Conservation (phyloP, 208 protist genomes). For the Leishmania turanica region DNA sequence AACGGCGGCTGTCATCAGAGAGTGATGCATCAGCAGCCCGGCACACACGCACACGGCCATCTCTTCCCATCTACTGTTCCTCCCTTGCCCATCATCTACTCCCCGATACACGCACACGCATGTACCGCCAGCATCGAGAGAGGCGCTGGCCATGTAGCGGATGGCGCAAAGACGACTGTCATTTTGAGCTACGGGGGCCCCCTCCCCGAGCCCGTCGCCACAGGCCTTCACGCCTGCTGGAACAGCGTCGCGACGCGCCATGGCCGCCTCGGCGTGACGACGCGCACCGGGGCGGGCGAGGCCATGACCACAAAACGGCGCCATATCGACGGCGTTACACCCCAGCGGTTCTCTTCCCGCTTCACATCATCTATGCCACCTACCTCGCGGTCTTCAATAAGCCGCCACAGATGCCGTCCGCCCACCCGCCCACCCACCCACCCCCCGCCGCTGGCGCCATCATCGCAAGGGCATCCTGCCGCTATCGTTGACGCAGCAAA, state of each 20-base stretch:
- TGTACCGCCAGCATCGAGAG: background rate
- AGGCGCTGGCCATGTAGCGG: background rate
- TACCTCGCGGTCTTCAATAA: background rate
- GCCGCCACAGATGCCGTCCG: no score
- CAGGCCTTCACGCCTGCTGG: conserved; percentile 33
- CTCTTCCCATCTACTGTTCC: background rate
- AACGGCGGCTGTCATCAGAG: background rate
- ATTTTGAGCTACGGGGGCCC: conserved; percentile 11
- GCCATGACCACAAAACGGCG: conserved; percentile 37
- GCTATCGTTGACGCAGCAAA: background rate
- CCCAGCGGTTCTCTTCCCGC: conserved; percentile 24
- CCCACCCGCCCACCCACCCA: no score
- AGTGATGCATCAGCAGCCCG: background rate
- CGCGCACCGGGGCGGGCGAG: conserved; percentile 36
- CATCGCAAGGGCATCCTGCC: background rate
- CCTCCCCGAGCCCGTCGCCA: conserved; percentile 17
- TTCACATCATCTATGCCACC: conserved; percentile 51
- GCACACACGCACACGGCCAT: background rate
- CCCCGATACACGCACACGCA: background rate
- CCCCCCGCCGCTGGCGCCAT: background rate
- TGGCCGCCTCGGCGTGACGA: conserved; percentile 51
- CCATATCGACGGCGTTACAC: conserved; percentile 31
- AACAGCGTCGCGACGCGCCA: conserved; percentile 37
- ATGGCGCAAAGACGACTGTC: background rate
- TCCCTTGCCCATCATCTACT: background rate